Evolutionary conservation across 148 eudicot species (phyloP).

Genomic region (Mesembryanthemum crystallinum): DNA sequence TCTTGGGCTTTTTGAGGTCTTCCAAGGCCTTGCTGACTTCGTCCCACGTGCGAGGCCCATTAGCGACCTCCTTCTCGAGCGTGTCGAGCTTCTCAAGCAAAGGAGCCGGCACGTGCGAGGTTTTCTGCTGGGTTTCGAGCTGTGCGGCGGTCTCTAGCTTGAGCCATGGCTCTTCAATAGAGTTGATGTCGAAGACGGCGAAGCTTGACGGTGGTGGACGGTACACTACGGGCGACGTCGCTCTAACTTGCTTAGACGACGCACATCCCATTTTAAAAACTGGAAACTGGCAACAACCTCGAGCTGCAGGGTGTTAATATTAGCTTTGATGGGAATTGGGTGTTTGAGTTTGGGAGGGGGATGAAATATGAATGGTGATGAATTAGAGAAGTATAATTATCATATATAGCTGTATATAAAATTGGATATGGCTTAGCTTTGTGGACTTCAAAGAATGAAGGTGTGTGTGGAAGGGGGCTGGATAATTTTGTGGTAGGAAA

Average conservation of each 20-base stretch:
- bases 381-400: conserved; percentile 19
- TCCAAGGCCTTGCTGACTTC: conserved; percentile 82
- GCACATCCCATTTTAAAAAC: conserved; percentile 63
- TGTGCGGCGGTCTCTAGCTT: conserved; percentile 28
- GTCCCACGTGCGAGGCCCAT: conserved; percentile 89
- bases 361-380: conserved; percentile 27
- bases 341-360: background rate
- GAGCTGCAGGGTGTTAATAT: no score
- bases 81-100: conserved; percentile 70
- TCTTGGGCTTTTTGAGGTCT: conserved; percentile 41
- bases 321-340: background rate
- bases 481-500: background rate
- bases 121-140: conserved; percentile 31
- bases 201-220: conserved; percentile 69
- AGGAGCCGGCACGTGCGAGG: conserved; percentile 50
- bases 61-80: conserved; percentile 42
- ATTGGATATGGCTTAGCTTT: conserved; percentile 3
- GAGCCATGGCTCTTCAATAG: conserved; percentile 89
- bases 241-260: conserved; percentile 61
- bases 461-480: background rate
- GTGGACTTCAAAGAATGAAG: background rate
- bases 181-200: conserved; percentile 69
- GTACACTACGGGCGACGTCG: conserved; percentile 44
- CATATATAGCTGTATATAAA: background rate
- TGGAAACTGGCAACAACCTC: no score